Evolutionary conservation across 148 eudicot species (phyloP), one percentile per base, ranked within the genome.

Genomic region (Diospyros kaki): DNA sequence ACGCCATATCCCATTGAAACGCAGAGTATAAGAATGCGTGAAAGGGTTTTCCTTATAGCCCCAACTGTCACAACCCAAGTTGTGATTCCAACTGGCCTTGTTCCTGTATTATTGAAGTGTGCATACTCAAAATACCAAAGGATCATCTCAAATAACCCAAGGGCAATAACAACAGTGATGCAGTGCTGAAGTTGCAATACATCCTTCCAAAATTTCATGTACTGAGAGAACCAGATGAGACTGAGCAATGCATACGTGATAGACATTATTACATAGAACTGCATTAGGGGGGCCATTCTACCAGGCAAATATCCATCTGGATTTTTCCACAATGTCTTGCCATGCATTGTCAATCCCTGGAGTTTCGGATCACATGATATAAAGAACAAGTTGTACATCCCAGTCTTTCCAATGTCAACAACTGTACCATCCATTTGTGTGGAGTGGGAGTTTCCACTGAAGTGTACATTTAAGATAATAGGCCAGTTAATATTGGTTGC

Each of bases 1-100:
- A 95, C 98, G 55, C 99, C 99, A 78, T 92, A 95, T 50, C 99
- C 99, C 99, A 95, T 95, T 28, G 99, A 87, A 77, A 95, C 89
- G 65, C 79, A 87, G 66, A 95, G 91, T 65, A 95, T 89, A 74
- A 95, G 97, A 69, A 95, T 79, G 40, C 94, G 99, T 5, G 98
- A 85, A 80, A 91, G 76, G 64, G 98, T 91, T 81, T 79, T 95
- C 81, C 98, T 89, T 59, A 87, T 73, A 61, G 98, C 93, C 77
- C 99, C 98, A 66, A 93, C 79, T 44, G 97, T 91, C 69, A 95
- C 99, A 71, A 88, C 97, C 94, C 96, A 95, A 45, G 86, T 76
- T 66, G 99, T 95, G 48, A 93, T 81, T 64, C 83, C 88, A 75
- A 83, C 89, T 15, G 99, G 99, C 80, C 99, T 86, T 15, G 80